These are phyloP conservation scores for Aspergillus sp. DNA, from an alignment of 2,329 filamentous ascomycete species.

Conservation along the genomic window DNA sequence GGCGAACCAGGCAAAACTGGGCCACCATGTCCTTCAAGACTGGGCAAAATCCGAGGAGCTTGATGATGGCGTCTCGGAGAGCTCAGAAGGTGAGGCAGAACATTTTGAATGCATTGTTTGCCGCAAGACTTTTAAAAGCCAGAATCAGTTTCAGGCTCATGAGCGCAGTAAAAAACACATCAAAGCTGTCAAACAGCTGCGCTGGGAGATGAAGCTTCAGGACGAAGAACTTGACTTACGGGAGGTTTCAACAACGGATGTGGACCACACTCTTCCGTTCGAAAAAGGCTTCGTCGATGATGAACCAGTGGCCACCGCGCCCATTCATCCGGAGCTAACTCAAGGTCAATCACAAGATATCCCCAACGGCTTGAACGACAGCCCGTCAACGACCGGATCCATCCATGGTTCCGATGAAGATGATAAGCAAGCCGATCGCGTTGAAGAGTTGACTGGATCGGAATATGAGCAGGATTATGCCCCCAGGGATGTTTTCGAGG, in stretches of 20 bases:
- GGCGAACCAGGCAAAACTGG: slow-evolving; percentile 75
- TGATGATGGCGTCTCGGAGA: slow-evolving; percentile 55
- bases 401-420: not conserved
- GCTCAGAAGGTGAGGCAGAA: slow-evolving; percentile 54
- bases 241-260: slow-evolving; percentile 7
- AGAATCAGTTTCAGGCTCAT: slow-evolving; percentile 87
- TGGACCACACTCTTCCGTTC: not conserved
- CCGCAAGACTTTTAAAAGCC: slow-evolving; percentile 77
- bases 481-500: slow-evolving; percentile 46
- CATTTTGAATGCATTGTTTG: slow-evolving; percentile 68
- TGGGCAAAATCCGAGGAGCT: slow-evolving; percentile 71
- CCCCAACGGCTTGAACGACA: not conserved
- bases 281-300: not conserved
- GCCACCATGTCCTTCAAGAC: slow-evolving; percentile 67
- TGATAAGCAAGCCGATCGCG: not conserved
- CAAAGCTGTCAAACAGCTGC: slow-evolving; percentile 81
- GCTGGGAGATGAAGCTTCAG: slow-evolving; percentile 81
- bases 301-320: not conserved
- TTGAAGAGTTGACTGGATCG: not conserved
- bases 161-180: slow-evolving; percentile 96
- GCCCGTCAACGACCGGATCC: not conserved
- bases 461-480: slow-evolving; percentile 45
- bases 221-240: slow-evolving; percentile 57
- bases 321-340: not conserved
- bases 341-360: not conserved